phyloP scores from a whole-genome alignment of 805 yeast species.

The Hanseniaspora mollemarum region DNA sequence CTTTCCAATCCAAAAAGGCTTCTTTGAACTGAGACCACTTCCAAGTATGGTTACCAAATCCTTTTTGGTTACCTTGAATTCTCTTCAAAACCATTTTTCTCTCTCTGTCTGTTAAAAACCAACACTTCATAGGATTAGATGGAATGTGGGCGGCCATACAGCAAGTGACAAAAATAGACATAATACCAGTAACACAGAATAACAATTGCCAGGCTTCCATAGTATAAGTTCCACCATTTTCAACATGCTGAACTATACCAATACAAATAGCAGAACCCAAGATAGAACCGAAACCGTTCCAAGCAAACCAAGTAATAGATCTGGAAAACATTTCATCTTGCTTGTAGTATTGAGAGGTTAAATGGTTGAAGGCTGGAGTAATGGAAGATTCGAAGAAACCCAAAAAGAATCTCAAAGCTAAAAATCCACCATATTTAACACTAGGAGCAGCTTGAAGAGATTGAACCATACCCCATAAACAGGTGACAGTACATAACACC shows the following conservation, averaged over 20 bases:
- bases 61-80: constrained; percentile 45
- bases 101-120: constrained; percentile 39
- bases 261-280: constrained; percentile 46
- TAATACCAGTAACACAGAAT: constrained; percentile 48
- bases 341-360: constrained; percentile 51
- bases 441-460: constrained; percentile 43
- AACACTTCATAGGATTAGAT: constrained; percentile 42
- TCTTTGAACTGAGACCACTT: constrained; percentile 45
- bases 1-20: constrained; percentile 39
- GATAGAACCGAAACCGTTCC: constrained; percentile 38
- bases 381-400: constrained; percentile 45
- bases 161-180: constrained; percentile 44
- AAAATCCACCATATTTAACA: constrained; percentile 35
- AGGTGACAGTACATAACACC: constrained; percentile 37
- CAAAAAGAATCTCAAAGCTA: constrained; percentile 39
- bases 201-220: constrained; percentile 50
- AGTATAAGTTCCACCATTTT: constrained; percentile 27
- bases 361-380: constrained; percentile 45
- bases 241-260: constrained; percentile 35
- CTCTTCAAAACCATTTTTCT: constrained; percentile 40
- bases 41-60: constrained; percentile 46
- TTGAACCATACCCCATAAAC: constrained; percentile 54
- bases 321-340: constrained; percentile 36
- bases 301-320: constrained; percentile 36
- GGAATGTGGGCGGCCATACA: constrained; percentile 42